Percentiles rank a stretch among this genome's conserved stretches.
Conservation (phyloP, 1,139 yeast species). For the Scheffersomyces segobiensis region DNA sequence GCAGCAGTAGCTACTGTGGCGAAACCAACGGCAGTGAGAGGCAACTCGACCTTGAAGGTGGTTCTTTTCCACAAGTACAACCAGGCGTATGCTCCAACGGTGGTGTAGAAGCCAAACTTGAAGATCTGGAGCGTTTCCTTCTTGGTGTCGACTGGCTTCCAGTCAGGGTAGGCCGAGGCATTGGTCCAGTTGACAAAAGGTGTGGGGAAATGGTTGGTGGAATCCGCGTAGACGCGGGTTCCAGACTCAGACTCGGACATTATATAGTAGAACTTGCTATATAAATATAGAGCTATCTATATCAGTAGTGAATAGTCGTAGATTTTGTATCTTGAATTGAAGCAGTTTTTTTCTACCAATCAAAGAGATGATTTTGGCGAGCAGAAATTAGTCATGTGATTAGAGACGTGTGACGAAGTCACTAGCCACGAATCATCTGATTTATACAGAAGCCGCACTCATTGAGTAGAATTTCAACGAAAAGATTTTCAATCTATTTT, state of each 20-base stretch:
- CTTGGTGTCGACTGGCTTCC: slow-evolving; percentile 47
- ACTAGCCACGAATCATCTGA: neutral
- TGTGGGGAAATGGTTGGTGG: slow-evolving; percentile 44
- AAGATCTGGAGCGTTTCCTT: slow-evolving; percentile 42
- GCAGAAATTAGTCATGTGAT: neutral
- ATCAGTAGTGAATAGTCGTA: neutral
- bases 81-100: slow-evolving; percentile 52
- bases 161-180: slow-evolving; percentile 45
- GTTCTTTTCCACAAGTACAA: slow-evolving; percentile 50
- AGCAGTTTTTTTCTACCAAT: neutral
- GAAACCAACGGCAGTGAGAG: slow-evolving; percentile 41
- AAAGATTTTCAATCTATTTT: neutral
- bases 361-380: neutral
- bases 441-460: neutral
- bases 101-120: slow-evolving; percentile 43
- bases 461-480: neutral
- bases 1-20: slow-evolving; percentile 46
- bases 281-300: neutral
- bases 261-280: neutral
- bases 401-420: neutral
- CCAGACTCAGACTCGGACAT: slow-evolving; percentile 17
- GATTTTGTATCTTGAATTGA: neutral
- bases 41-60: slow-evolving; percentile 44
- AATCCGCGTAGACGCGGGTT: slow-evolving; percentile 27
- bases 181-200: slow-evolving; percentile 44